These are phyloP conservation scores for Pinus taeda DNA, from an alignment of 75 land plant species.

Conservation along the genomic window DNA sequence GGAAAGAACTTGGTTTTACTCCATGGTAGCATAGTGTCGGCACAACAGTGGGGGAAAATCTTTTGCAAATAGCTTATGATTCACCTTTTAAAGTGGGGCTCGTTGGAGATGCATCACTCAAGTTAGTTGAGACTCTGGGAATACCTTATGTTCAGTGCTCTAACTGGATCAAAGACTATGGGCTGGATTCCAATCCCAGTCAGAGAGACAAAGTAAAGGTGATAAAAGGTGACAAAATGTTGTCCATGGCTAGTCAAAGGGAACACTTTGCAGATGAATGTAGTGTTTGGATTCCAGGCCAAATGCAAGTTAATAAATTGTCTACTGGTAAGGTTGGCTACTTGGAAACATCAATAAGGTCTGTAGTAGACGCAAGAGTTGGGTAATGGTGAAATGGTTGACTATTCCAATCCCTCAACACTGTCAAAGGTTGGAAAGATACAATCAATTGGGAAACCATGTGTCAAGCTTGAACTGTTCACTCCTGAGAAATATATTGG, in stretches of 20 bases:
- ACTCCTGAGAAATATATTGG: conserved; percentile 97
- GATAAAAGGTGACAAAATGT: too few relatives aligned
- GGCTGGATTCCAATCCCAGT: too few relatives aligned
- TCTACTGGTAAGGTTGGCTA: conserved; percentile 99
- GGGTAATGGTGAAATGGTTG: conserved; percentile 82
- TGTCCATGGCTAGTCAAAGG: conserved; percentile 62
- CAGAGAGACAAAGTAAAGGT: too few relatives aligned
- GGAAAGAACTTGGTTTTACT: conserved; percentile 97
- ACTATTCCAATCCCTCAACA: conserved; percentile 91
- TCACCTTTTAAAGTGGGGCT: too few relatives aligned
- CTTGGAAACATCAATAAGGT: conserved; percentile 91
- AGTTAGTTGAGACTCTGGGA: too few relatives aligned
- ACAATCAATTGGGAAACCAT: conserved; percentile 82
- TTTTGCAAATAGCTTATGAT: too few relatives aligned
- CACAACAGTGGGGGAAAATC: conserved; percentile 35
- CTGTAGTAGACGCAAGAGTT: conserved; percentile 97
- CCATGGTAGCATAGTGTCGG: conserved; percentile 78
- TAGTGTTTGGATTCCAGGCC: conserved; percentile 90
- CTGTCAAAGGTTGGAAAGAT: conserved; percentile 84
- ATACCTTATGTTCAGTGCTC: too few relatives aligned
- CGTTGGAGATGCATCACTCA: too few relatives aligned
- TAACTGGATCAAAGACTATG: too few relatives aligned
- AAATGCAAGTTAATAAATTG: conserved; percentile 84
- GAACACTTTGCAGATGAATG: conserved; percentile 91
- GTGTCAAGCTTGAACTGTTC: conserved; percentile 88